Base-by-base conservation (phyloP, 2,329 filamentous ascomycete species). In the Neoascochyta sp. region DNA sequence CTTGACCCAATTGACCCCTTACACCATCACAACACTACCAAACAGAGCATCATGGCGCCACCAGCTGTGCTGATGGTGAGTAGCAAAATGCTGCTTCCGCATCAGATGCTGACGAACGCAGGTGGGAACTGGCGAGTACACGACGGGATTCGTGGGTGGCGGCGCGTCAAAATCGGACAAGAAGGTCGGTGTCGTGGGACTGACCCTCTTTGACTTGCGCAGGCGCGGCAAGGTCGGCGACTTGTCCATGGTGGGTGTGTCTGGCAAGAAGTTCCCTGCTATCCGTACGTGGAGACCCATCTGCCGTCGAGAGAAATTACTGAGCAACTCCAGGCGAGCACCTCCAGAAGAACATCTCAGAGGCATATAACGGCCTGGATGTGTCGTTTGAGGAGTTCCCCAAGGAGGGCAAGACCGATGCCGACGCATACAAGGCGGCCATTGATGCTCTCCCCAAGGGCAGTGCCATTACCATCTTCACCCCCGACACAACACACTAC, bases 101-200 rank as follows among this genome's bases (percentile, higher is more conserved):
- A 4, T 5, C 12, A n/a, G n/a, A 20, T 24, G 34, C 45, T 49
- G 27, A 53, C 27, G 7, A 21, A 17, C 17, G 16, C 28, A 64
- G 83, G 78, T 95, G 36, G 89, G 89, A 45, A 95, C 89, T 8
- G 90, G 89, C 55, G 89, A 95, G 74, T 95, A 95, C 74, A 95
- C 90, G 52, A 95, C 90, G 23, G 89, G 89, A 35, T 95, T 92
- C 51, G 88, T 95, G 34, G 87, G 86, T 35, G 81, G 80, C 39
- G 83, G 82, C 37, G 83, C 81, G 29, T 94, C 87, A 4, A 81
- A 77, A 8, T 94, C 87, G 27, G 90, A 95, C 73, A 95, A 95
- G 71, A 95, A 95, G 66, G 84, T 95, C 27, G 89, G 90, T 36
- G 90, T 95, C 7, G 89, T 95, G 11, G 89, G 86, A 22, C 69